Base-by-base conservation (phyloP, 495 filamentous ascomycete genomes). In the Physcia stellaris region DNA sequence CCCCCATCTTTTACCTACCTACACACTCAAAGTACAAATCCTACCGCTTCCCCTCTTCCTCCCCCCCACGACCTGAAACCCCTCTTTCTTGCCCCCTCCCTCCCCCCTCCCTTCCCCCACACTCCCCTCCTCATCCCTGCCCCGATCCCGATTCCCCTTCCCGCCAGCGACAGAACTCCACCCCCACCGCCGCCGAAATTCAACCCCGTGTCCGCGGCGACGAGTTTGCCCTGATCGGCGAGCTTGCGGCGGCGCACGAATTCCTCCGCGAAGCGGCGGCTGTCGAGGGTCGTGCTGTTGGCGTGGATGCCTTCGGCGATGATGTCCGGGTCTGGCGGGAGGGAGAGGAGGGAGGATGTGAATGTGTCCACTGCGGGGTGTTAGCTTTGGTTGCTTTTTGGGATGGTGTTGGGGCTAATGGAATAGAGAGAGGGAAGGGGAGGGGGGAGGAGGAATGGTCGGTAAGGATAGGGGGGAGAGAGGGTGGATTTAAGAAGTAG, bases 21-120 rank as follows among this genome's bases (percentile, higher is more conserved):
- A n/a, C n/a, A n/a, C n/a, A n/a, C n/a, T n/a, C n/a, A n/a, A n/a
- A n/a, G n/a, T n/a, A n/a, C n/a, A n/a, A n/a, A n/a, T n/a, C n/a
- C n/a, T n/a, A n/a, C n/a, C n/a, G n/a, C n/a, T 90, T 43, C 84
- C 82, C 73, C 92, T 94, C 75, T 94, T 96, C 59, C 92, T 87
- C 43, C 77, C 71, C 31, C 82, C 74, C 28, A 96, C 88, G 30
- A 96, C 80, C 65, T 85, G 84, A 63, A 94, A 96, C 4, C 73
- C 73, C 7, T 75, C 62, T 52, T 62, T 68, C 43, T n/a, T n/a
- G n/a, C n/a, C n/a, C n/a, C n/a, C n/a, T n/a, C n/a, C n/a, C n/a
- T n/a, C n/a, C n/a, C n/a, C n/a, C n/a, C 65, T 58, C 42, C 63
- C 57, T 37, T 70, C 64, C 43, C 73, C 70, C 48, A 70, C 58